Evolutionary conservation across 352 stramenopile genomes (phyloP).

Genomic region (Aphanomyces euteiches): DNA sequence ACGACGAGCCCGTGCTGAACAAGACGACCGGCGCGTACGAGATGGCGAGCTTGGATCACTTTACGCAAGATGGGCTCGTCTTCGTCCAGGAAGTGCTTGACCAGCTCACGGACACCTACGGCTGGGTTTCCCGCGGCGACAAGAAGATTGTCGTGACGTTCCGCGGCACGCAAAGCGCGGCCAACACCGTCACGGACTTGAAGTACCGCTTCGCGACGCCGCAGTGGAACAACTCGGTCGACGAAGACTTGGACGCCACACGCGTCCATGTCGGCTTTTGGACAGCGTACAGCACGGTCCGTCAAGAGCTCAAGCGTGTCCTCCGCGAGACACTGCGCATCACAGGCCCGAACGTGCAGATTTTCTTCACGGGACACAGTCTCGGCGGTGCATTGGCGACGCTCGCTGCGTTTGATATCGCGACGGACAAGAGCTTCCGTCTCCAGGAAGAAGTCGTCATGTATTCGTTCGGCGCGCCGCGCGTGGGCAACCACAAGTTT

Average conservation of each 20-base stretch:
- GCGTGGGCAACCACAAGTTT: constrained; percentile 39
- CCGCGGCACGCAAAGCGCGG: constrained; percentile 42
- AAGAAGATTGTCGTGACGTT: constrained; percentile 31
- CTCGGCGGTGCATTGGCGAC: constrained; percentile 89
- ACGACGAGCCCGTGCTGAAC: constrained; percentile 73
- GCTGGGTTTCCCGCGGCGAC: constrained; percentile 51
- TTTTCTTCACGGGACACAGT: constrained; percentile 91
- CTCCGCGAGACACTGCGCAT: constrained; percentile 69
- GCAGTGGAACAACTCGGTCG: not conserved
- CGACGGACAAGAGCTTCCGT: constrained; percentile 43
- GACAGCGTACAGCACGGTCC: constrained; percentile 74
- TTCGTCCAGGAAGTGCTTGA: constrained; percentile 74
- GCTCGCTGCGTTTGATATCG: constrained; percentile 81
- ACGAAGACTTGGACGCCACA: constrained; percentile 18
- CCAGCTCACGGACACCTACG: constrained; percentile 74
- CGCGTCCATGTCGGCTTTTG: constrained; percentile 57
- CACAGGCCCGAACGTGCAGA: constrained; percentile 52
- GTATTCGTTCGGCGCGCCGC: constrained; percentile 40
- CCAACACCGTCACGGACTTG: constrained; percentile 40
- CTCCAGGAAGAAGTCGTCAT: constrained; percentile 54
- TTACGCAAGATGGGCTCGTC: constrained; percentile 58
- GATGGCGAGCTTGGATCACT: constrained; percentile 56
- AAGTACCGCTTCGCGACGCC: constrained; percentile 22
- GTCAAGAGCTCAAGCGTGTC: constrained; percentile 68
- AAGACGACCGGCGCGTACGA: constrained; percentile 72